A percentile compares a stretch with the other conserved stretches of the same genome.
These are phyloP conservation scores for Phytophthora tentaculata DNA, from an alignment of 352 stramenopile genomes.

Conservation along the genomic window DNA sequence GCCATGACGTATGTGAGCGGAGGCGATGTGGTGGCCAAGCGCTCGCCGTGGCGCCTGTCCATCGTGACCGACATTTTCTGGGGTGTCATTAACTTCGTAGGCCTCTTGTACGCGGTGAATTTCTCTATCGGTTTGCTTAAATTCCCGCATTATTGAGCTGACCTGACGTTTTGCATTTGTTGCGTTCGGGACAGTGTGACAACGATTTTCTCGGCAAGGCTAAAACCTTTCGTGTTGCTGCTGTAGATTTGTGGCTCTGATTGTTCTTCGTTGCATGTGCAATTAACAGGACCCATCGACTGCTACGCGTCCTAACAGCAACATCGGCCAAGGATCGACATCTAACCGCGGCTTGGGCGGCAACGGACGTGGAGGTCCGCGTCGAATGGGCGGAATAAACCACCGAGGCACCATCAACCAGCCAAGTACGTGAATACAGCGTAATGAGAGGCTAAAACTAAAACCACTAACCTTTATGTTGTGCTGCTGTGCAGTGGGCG, in stretches of 20 bases:
- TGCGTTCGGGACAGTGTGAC: conserved; percentile 35
- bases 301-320: conserved; percentile 42
- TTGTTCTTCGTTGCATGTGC: neutral
- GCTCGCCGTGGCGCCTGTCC: conserved; percentile 68
- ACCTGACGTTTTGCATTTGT: conserved; percentile 9
- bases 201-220: conserved; percentile 66
- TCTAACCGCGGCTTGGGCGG: conserved; percentile 28
- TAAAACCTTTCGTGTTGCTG: neutral
- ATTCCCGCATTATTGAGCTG: neutral
- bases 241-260: conserved; percentile 4
- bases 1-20: conserved; percentile 70
- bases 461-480: neutral
- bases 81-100: conserved; percentile 75
- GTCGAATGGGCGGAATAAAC: conserved; percentile 66
- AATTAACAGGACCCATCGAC: conserved; percentile 51
- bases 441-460: too few species aligned
- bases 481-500: conserved; percentile 47
- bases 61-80: conserved; percentile 78
- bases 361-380: conserved; percentile 34
- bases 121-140: neutral
- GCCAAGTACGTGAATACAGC: conserved; percentile 46
- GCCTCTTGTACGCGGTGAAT: conserved; percentile 69
- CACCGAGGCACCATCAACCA: conserved; percentile 60
- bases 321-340: conserved; percentile 30
- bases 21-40: conserved; percentile 71